Evolutionary conservation across 257 asterid species (phyloP).

Genomic region (Fraxinus excelsior): DNA sequence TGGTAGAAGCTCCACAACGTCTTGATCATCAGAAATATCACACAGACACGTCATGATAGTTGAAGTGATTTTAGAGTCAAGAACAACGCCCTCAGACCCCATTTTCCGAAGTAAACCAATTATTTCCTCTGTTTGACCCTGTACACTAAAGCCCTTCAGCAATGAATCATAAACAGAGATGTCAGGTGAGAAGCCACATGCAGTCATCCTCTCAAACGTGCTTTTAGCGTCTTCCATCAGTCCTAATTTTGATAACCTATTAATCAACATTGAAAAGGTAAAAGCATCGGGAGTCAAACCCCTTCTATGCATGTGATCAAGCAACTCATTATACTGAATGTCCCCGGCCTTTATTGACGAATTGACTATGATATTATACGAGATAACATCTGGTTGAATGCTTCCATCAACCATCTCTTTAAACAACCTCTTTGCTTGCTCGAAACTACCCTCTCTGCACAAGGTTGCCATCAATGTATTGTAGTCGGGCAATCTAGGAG

Average conservation of each 20-base stretch:
- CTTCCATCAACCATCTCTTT: slow-evolving; percentile 46
- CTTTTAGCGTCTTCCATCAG: slow-evolving; percentile 61
- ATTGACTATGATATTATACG: slow-evolving; percentile 62
- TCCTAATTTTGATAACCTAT: slow-evolving; percentile 60
- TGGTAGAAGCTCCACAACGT: slow-evolving; percentile 54
- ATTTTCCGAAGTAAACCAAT: slow-evolving; percentile 54
- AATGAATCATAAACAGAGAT: slow-evolving; percentile 60
- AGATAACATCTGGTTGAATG: slow-evolving; percentile 51
- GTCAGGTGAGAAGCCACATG: slow-evolving; percentile 47
- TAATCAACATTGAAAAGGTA: slow-evolving; percentile 60
- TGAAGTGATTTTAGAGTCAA: slow-evolving; percentile 53
- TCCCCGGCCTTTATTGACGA: slow-evolving; percentile 56
- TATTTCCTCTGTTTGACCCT: slow-evolving; percentile 49
- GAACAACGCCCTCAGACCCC: slow-evolving; percentile 52
- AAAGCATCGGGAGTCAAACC: slow-evolving; percentile 52
- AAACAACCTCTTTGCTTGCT: slow-evolving; percentile 61
- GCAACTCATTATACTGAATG: slow-evolving; percentile 42
- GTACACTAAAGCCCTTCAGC: slow-evolving; percentile 54
- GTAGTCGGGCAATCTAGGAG: slow-evolving; percentile 51
- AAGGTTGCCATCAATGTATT: slow-evolving; percentile 62
- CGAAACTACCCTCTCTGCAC: slow-evolving; percentile 64
- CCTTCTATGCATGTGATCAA: slow-evolving; percentile 51
- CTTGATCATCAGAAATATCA: slow-evolving; percentile 44
- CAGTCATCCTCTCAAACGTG: slow-evolving; percentile 54
- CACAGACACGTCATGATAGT: slow-evolving; percentile 58